phyloP scores from a whole-genome alignment of 164 flowering plant species.

The Umbilicus rupestris region DNA sequence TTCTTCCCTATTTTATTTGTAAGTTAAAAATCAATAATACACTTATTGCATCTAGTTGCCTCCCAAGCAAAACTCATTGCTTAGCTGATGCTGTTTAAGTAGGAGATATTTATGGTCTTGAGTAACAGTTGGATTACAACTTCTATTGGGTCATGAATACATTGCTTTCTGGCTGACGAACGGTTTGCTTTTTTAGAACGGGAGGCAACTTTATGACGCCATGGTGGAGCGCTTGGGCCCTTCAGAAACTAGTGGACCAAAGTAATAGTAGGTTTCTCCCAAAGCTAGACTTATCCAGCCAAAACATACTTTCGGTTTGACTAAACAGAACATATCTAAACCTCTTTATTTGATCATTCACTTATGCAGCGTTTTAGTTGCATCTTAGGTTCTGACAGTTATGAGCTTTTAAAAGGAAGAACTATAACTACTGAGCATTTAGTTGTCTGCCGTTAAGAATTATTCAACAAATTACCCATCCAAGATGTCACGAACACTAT shows the following conservation, averaged over 20 bases:
- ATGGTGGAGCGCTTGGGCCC: slow-evolving; percentile 97
- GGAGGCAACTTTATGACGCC: slow-evolving; percentile 83
- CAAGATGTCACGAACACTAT: too few relatives aligned
- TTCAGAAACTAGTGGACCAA: slow-evolving; percentile 88
- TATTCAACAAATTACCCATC: too few relatives aligned
- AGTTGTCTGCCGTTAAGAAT: too few relatives aligned
- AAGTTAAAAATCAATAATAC: slow-evolving; percentile 21
- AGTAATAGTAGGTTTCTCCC: slow-evolving; percentile 9
- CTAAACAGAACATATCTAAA: not conserved
- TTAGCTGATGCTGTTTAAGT: not conserved
- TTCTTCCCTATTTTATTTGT: slow-evolving; percentile 93
- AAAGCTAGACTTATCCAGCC: not conserved
- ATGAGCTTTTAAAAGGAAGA: not conserved
- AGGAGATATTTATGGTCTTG: not conserved
- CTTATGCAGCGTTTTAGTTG: not conserved
- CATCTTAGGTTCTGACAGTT: not conserved
- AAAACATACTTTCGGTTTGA: not conserved
- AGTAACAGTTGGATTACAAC: not conserved
- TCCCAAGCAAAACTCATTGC: not conserved
- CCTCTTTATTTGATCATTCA: not conserved
- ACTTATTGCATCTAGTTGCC: not conserved
- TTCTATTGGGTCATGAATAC: not conserved
- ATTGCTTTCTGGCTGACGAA: not conserved
- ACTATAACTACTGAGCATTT: not conserved
- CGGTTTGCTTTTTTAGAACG: slow-evolving; percentile 38